These are phyloP conservation scores for Mentha longifolia DNA, from an alignment of 257 asterid species.

Conservation along the genomic window DNA sequence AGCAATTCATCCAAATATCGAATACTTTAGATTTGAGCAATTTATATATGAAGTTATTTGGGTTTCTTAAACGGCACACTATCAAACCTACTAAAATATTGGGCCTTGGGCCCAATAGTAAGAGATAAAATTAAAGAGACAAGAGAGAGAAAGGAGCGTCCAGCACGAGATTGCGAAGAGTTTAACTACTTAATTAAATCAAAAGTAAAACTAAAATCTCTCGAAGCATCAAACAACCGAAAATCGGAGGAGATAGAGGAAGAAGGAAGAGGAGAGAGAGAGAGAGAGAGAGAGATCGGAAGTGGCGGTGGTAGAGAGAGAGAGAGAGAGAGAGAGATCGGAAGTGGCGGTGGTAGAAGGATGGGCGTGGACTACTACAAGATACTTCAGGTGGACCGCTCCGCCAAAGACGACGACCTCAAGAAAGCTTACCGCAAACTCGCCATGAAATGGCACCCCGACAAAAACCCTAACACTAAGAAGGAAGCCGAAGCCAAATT, in stretches of 20 bases:
- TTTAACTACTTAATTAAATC: neutral
- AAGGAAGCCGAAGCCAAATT: conserved; percentile 72
- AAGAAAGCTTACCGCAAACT: conserved; percentile 65
- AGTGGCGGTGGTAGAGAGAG: conserved; percentile 33
- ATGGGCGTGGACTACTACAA: conserved; percentile 67
- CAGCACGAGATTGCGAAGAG: too few relatives aligned
- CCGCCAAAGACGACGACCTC: conserved; percentile 66
- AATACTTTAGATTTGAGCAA: too few relatives aligned
- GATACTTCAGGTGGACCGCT: conserved; percentile 56
- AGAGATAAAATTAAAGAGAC: neutral
- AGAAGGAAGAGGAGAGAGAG: conserved; percentile 24
- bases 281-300: neutral
- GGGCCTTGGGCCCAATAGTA: conserved; percentile 12
- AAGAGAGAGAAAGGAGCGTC: neutral
- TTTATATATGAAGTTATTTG: too few relatives aligned
- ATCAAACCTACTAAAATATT: neutral
- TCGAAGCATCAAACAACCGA: neutral
- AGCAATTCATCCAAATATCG: too few relatives aligned
- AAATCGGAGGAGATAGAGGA: neutral
- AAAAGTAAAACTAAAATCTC: neutral
- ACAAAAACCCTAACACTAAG: conserved; percentile 63
- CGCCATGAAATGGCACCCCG: conserved; percentile 81
- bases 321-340: neutral
- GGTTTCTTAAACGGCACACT: too few relatives aligned
- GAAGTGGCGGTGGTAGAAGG: conserved; percentile 31